Percentiles rank a stretch among this genome's conserved stretches.
Evolutionary conservation across 345 rosid genomes (phyloP).

Genomic region (Aurinia saxatilis): DNA sequence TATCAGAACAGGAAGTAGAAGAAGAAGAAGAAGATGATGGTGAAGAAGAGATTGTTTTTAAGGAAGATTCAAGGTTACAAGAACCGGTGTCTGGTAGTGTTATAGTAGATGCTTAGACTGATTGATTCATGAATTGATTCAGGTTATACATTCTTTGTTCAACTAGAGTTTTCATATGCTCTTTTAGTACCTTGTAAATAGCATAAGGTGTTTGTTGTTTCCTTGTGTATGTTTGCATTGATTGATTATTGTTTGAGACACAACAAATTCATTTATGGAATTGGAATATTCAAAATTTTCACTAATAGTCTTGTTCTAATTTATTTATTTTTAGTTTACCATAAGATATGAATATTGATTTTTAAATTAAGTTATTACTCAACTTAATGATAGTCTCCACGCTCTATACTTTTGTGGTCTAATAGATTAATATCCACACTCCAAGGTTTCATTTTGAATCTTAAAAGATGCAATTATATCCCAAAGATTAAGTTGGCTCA

Average conservation of each 20-base stretch:
- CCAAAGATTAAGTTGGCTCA: no score
- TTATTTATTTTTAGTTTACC: no score
- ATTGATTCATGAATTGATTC: slow-evolving; percentile 4
- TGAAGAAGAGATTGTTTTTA: neutral
- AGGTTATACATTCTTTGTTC: neutral
- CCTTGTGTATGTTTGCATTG: neutral
- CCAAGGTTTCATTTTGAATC: no score
- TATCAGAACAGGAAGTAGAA: slow-evolving; percentile 48
- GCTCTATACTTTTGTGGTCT: no score
- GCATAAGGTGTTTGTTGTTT: neutral
- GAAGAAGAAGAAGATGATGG: slow-evolving; percentile 9
- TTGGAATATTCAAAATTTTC: neutral
- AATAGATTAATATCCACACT: no score
- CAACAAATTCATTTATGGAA: neutral
- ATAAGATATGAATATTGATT: no score
- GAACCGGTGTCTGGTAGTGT: slow-evolving; percentile 20
- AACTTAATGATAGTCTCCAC: no score
- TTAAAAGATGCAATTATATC: no score
- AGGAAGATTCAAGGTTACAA: slow-evolving; percentile 8
- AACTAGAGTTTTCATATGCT: neutral
- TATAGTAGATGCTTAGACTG: slow-evolving; percentile 13
- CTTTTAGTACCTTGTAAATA: neutral
- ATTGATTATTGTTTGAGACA: slow-evolving; percentile 9
- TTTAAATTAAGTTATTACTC: no score
- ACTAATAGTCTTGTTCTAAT: no score